These are phyloP conservation scores for Chiua virens DNA, from an alignment of 768 basidiomycete genomes.

Conservation along the genomic window DNA sequence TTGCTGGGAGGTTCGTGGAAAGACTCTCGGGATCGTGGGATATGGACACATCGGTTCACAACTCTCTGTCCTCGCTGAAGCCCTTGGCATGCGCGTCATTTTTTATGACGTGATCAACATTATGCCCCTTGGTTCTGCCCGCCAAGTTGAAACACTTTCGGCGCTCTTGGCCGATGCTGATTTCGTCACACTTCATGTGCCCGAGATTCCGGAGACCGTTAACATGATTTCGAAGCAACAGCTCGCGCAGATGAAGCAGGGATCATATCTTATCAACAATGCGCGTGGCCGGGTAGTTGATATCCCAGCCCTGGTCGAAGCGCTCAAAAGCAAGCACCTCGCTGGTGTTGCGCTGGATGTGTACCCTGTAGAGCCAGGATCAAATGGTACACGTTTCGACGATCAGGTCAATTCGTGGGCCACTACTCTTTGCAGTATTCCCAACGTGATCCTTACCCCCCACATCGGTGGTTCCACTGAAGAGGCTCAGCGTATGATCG, in stretches of 20 bases:
- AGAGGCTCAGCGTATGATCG: conserved; percentile 97
- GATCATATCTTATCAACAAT: conserved; percentile 96
- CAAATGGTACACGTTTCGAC: conserved; percentile 89
- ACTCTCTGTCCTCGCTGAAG: conserved; percentile 93
- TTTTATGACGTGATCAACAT: conserved; percentile 95
- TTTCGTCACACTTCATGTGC: conserved; percentile 95
- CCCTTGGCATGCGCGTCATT: conserved; percentile 92
- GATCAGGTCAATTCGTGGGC: conserved; percentile 88
- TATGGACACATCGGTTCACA: conserved; percentile 99
- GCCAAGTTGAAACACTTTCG: conserved; percentile 79
- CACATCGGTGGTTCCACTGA: conserved; percentile 99
- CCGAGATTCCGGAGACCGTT: conserved; percentile 93
- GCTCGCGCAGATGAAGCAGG: conserved; percentile 90
- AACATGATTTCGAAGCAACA: conserved; percentile 84
- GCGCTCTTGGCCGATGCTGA: conserved; percentile 78
- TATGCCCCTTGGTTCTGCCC: conserved; percentile 95
- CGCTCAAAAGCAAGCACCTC: conserved; percentile 82
- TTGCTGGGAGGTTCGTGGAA: conserved; percentile 98
- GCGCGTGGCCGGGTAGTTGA: conserved; percentile 95
- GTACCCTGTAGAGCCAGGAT: conserved; percentile 88
- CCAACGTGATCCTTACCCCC: conserved; percentile 95
- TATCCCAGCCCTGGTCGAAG: conserved; percentile 82
- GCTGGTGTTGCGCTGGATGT: conserved; percentile 91
- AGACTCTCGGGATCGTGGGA: conserved; percentile 96
- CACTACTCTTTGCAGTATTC: conserved; percentile 65